Conservation (phyloP, 2,329 filamentous ascomycete species). For the Juglanconis sp. region DNA sequence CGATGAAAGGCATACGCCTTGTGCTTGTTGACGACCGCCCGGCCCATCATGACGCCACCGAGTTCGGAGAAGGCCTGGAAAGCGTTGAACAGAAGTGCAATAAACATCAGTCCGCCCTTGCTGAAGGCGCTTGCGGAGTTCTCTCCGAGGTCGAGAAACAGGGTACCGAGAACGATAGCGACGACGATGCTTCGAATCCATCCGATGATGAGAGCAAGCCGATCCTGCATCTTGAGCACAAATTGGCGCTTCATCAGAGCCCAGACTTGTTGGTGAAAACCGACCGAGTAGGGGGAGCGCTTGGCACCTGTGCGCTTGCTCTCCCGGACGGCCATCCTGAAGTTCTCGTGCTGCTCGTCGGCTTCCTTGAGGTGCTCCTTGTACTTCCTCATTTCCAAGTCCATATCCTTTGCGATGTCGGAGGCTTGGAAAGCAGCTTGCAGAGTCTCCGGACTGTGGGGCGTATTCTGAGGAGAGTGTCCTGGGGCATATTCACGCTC, state of each 20-base stretch:
- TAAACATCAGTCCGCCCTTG: constrained; percentile 77
- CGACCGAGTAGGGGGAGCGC: constrained; percentile 77
- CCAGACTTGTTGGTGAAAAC: constrained; percentile 80
- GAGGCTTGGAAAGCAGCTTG: constrained; percentile 69
- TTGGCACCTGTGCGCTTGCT: constrained; percentile 74
- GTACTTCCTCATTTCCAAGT: constrained; percentile 67
- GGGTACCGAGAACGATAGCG: constrained; percentile 74
- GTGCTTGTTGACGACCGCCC: constrained; percentile 80
- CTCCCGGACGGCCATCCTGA: constrained; percentile 70
- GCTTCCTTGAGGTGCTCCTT: constrained; percentile 61
- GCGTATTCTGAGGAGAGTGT: constrained; percentile 62
- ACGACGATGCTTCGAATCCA: constrained; percentile 69
- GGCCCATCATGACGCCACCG: constrained; percentile 69
- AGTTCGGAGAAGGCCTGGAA: constrained; percentile 82
- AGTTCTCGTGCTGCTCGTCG: constrained; percentile 69
- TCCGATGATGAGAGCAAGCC: constrained; percentile 69
- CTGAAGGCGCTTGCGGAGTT: constrained; percentile 72
- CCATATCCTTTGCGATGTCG: constrained; percentile 50
- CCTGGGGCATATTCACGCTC: constrained; percentile 74
- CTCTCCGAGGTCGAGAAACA: constrained; percentile 68
- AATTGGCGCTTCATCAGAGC: constrained; percentile 82
- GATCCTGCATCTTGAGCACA: constrained; percentile 81
- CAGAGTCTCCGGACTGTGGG: constrained; percentile 64
- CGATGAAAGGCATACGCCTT: constrained; percentile 79
- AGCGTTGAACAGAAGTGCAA: constrained; percentile 79